Evolutionary conservation across 352 stramenopile species (phyloP).

Genomic region (Pythium biforme): DNA sequence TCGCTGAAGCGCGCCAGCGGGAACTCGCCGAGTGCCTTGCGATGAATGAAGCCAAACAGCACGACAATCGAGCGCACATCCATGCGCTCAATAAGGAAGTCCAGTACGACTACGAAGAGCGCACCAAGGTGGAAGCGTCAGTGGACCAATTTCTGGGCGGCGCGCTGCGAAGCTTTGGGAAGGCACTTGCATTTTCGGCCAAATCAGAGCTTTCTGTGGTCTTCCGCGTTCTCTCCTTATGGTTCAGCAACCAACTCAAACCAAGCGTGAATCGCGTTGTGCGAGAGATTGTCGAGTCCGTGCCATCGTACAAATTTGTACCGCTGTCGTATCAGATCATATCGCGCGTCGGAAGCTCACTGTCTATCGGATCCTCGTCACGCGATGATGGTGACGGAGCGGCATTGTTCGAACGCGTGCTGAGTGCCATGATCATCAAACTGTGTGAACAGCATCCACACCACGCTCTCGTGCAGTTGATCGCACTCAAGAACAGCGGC

Average conservation of each 20-base stretch:
- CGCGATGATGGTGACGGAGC: constrained; percentile 4
- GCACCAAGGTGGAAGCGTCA: constrained; percentile 79
- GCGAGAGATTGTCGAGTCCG: constrained; percentile 68
- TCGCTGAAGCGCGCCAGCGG: constrained; percentile 61
- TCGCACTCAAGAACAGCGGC: constrained; percentile 94
- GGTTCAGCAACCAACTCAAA: constrained; percentile 90
- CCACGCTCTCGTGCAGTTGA: constrained; percentile 94
- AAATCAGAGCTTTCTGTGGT: constrained; percentile 86
- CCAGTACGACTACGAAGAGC: constrained; percentile 85
- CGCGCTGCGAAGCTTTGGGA: constrained; percentile 87
- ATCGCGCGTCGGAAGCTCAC: constrained; percentile 86
- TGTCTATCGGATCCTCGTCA: constrained; percentile 5
- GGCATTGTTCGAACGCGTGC: constrained; percentile 74
- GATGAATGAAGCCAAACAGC: constrained; percentile 54
- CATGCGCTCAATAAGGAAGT: constrained; percentile 84
- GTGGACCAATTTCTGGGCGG: constrained; percentile 87
- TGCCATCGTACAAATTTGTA: constrained; percentile 96
- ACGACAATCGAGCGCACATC: constrained; percentile 71
- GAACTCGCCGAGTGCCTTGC: constrained; percentile 63
- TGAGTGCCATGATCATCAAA: constrained; percentile 89
- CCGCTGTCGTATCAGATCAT: constrained; percentile 98
- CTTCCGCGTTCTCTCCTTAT: constrained; percentile 93
- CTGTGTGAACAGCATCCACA: constrained; percentile 96
- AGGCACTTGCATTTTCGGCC: constrained; percentile 48
- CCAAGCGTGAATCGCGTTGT: constrained; percentile 83